Base-by-base conservation (phyloP, 2,329 filamentous ascomycete genomes). In the Diplodia intermedia region DNA sequence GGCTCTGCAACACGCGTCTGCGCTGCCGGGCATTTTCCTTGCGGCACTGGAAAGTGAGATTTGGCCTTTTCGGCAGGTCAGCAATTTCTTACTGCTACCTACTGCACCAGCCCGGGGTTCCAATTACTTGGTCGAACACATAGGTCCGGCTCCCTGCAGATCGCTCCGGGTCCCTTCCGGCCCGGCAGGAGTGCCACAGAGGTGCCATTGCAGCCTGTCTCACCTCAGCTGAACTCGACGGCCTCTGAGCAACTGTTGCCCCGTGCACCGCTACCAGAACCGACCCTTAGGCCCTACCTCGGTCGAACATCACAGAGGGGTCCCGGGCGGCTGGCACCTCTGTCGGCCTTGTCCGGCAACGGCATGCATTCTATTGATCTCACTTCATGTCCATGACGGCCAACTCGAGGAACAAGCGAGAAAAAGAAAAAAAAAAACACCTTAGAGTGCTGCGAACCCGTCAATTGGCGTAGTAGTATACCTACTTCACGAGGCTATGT, bases 201-300 rank as follows among this genome's bases (percentile, higher is more conserved):
- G n/a, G 12, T 29, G 20, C 18, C 31, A 1, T 12, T 56, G 33
- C 40, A 4, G 31, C 2, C 26, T 50, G 40, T 61, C 57, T 47
- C 57, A 31, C 40, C 29, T 61, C 40, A 61, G 57, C 57, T 61
- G 57, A 49, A 61, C 38, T 11, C 26, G 40, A 20, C 6, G 14
- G 4, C 15, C 6, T 43, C 20, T 2, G 26, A 33, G 12, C 40
- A 49, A 43, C 8, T 29, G 8, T 33, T 49, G 40, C 57, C 3
- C 40, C 23, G 40, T 57, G 33, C 54, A 18, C 6, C n/a, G 33
- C 9, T 56, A 20, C 14, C 29, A 31, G n/a, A 31, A 12, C 31
- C 26, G 18, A 36, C 20, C 53, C 29, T 9, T 12, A 53, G 50
- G 23, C 50, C 31, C 50, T 53, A 53, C 29, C 50, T 53, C 50